Evolutionary conservation across 495 filamentous ascomycete genomes (phyloP).

Genomic region (Opeltia flavorubescens): DNA sequence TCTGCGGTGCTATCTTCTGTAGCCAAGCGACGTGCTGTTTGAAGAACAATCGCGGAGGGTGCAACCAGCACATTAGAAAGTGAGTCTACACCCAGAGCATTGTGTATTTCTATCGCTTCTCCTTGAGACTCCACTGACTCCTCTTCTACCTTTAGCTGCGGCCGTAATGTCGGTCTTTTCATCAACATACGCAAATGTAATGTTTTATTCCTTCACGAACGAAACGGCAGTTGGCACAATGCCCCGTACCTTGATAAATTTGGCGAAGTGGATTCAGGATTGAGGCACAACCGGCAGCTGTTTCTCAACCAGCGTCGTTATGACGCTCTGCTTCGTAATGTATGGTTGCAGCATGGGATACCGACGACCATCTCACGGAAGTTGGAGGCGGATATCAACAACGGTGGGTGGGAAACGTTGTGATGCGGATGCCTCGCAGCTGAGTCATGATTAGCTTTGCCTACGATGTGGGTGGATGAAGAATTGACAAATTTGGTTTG

Average conservation of each 20-base stretch:
- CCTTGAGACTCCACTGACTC: slow-evolving; percentile 8
- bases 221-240: slow-evolving; percentile 68
- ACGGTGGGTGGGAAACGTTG: slow-evolving; percentile 92
- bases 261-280: slow-evolving; percentile 78
- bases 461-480: too few relatives aligned
- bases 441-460: too few relatives aligned
- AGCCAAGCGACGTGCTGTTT: slow-evolving; percentile 85
- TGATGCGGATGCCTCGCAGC: too few relatives aligned
- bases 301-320: slow-evolving; percentile 90
- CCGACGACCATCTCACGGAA: slow-evolving; percentile 81
- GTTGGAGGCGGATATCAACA: slow-evolving; percentile 88
- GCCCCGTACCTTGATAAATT: slow-evolving; percentile 93
- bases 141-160: slow-evolving; percentile 44
- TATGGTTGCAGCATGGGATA: slow-evolving; percentile 78
- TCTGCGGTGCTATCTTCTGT: slow-evolving; percentile 93
- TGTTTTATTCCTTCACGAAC: slow-evolving; percentile 68
- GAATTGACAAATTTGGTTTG: too few relatives aligned
- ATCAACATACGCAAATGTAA: slow-evolving; percentile 93
- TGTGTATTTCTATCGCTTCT: not conserved
- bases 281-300: slow-evolving; percentile 69
- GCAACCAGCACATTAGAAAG: slow-evolving; percentile 78
- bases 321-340: slow-evolving; percentile 67
- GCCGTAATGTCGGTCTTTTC: slow-evolving; percentile 76
- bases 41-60: slow-evolving; percentile 62
- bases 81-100: slow-evolving; percentile 45